Percentiles rank a stretch among this genome's conserved stretches.
phyloP scores from a whole-genome alignment of 225 moss, liverwort and hornwort species.

The Anthoceros angustus region DNA sequence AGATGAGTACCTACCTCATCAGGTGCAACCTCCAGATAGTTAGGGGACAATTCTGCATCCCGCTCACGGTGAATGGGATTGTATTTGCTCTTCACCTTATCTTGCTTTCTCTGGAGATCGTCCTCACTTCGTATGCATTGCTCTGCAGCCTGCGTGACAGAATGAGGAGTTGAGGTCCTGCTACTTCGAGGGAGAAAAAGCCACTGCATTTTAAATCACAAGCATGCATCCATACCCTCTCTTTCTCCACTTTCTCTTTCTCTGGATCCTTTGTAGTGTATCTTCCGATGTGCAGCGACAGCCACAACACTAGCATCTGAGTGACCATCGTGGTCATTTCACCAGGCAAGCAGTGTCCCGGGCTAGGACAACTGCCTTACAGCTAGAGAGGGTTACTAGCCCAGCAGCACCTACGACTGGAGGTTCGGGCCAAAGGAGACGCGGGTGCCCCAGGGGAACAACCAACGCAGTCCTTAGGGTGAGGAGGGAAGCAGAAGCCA shows the following conservation, averaged over 20 bases:
- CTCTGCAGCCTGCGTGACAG: conserved; percentile 34
- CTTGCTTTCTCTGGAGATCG: conserved; percentile 69
- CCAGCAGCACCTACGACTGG: no score
- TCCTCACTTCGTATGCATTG: conserved; percentile 58
- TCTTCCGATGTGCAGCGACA: no score
- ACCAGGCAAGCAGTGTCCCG: no score
- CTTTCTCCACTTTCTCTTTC: conserved; percentile 87
- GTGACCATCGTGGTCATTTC: no score
- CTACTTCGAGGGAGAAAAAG: conserved; percentile 4
- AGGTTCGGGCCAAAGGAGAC: no score
- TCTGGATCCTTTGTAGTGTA: conserved; percentile 79
- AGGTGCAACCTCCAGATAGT: conserved; percentile 82
- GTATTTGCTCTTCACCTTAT: conserved; percentile 49
- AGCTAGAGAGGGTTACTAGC: no score
- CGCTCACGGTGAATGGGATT: conserved; percentile 52
- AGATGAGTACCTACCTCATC: conserved; percentile 63
- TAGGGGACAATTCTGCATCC: conserved; percentile 48
- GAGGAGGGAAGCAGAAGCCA: no score
- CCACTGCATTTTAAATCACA: background rate
- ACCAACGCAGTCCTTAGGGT: no score
- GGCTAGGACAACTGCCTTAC: no score
- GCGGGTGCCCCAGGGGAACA: no score
- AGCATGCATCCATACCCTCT: conserved; percentile 47
- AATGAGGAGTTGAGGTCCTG: background rate
- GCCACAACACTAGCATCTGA: no score